phyloP scores from a whole-genome alignment of 345 rosid genomes.

The Ceriops tagal region DNA sequence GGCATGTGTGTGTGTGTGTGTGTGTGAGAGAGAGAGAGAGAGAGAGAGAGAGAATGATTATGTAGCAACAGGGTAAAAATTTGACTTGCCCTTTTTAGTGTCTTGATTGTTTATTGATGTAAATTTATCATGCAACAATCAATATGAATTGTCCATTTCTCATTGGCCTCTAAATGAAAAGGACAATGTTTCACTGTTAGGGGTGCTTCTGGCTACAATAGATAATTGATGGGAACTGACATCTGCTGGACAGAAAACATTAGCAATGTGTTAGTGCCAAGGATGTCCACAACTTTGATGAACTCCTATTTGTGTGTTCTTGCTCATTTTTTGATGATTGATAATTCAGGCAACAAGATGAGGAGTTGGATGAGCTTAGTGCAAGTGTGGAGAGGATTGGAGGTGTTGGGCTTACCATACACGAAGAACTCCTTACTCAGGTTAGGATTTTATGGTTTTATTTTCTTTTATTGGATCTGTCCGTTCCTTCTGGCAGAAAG shows the following conservation, averaged over 20 bases:
- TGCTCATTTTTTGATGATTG: neutral
- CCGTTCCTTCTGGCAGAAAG: neutral
- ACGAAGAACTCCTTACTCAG: slow-evolving; percentile 90
- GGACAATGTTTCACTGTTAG: no score
- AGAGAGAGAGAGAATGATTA: no score
- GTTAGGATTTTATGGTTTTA: slow-evolving; percentile 32
- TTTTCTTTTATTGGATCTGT: neutral
- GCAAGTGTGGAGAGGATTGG: slow-evolving; percentile 88
- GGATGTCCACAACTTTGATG: neutral
- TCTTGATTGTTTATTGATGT: no score
- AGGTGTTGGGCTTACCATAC: slow-evolving; percentile 94
- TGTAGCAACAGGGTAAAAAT: no score
- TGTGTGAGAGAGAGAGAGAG: no score
- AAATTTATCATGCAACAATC: no score
- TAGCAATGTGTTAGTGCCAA: neutral
- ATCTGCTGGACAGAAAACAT: neutral
- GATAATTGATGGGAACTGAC: neutral
- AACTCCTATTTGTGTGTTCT: neutral
- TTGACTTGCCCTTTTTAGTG: no score
- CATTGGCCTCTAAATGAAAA: no score
- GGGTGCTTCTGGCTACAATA: no score
- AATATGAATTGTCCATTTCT: no score
- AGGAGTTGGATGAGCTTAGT: slow-evolving; percentile 95
- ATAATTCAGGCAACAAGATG: slow-evolving; percentile 80
- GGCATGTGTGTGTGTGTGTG: neutral